Conservation (phyloP, 2,329 filamentous ascomycete genomes). For the Exophiala xenobiotica region DNA sequence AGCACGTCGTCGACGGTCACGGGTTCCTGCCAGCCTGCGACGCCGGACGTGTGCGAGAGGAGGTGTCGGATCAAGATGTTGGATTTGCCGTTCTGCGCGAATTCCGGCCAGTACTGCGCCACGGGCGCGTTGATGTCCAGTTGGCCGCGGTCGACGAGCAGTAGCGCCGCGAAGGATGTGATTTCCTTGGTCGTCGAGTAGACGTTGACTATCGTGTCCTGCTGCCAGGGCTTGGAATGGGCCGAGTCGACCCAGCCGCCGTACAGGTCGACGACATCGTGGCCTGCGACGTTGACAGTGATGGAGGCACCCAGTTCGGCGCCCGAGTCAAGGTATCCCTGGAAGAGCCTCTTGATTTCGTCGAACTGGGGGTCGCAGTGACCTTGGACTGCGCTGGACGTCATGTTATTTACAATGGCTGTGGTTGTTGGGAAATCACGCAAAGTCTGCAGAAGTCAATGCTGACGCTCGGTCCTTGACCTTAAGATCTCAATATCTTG, state of each 20-base stretch:
- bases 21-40: conserved; percentile 35
- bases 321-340: conserved; percentile 40
- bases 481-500: too few species aligned
- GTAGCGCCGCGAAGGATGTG: conserved; percentile 30
- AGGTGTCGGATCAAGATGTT: conserved; percentile 32
- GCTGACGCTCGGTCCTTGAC: too few species aligned
- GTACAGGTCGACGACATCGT: conserved; percentile 47
- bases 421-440: too few species aligned
- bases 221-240: conserved; percentile 26
- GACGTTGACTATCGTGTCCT: conserved; percentile 26
- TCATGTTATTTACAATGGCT: too few species aligned
- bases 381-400: too few species aligned
- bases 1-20: conserved; percentile 37
- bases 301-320: conserved; percentile 49
- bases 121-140: conserved; percentile 33
- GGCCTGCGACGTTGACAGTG: conserved; percentile 42
- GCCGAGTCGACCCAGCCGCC: conserved; percentile 40
- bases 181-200: conserved; percentile 35
- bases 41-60: conserved; percentile 17
- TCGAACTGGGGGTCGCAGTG: too few species aligned
- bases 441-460: too few species aligned
- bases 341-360: too few species aligned
- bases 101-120: conserved; percentile 37
- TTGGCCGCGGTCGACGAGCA: conserved; percentile 33
- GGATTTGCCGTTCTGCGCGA: conserved; percentile 35